Evolutionary conservation across 148 eudicot species (phyloP), one percentile per base, ranked within the genome.

Genomic region (Camellia lanceoleosa): DNA sequence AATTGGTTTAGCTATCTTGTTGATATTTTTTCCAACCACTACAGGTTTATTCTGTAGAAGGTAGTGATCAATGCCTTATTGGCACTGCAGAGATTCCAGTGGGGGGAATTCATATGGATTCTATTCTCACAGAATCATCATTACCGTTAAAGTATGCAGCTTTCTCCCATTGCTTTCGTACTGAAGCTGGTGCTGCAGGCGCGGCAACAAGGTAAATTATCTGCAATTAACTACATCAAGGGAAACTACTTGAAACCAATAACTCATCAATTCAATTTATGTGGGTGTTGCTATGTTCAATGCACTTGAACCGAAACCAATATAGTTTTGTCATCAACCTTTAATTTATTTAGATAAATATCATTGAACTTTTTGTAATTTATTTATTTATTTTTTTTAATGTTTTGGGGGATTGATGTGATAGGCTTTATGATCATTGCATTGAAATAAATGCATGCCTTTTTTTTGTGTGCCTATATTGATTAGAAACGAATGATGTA

Each of bases 141-240:
- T 73, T 73, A 73, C 76, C 76, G 13, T 54, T 73, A 6, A 73
- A 73, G 62, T 73, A 73, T 54, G 61, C 30, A 18, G 76, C 98
- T 71, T 87, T 91, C 85, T 95, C 98, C 68, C 98, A 93, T 85
- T 95, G 97, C 85, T 95, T 95, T 67, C 93, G 98, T 20, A 95
- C 98, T 23, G 98, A 95, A 81, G 98, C 98, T 78, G 98, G 98
- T 76, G 97, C 97, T 74, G 97, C 97, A 49, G 98, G 98, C 23
- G 79, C 91, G 46, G 93, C 98, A 30, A 93, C 97, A 66, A 91
- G 97, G 98, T 93, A 88, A 79, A 42, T 64, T 72, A 46, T 44
- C 47, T 56, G 10, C 6, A 42, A 58, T 14, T 63, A 43, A 18
- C 43, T 68, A 30, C 46, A 9, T 65, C 46, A 11, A 64, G 46